These are phyloP conservation scores for Clonostachys sp. DNA, from an alignment of 2,329 filamentous ascomycete species.

Conservation along the genomic window DNA sequence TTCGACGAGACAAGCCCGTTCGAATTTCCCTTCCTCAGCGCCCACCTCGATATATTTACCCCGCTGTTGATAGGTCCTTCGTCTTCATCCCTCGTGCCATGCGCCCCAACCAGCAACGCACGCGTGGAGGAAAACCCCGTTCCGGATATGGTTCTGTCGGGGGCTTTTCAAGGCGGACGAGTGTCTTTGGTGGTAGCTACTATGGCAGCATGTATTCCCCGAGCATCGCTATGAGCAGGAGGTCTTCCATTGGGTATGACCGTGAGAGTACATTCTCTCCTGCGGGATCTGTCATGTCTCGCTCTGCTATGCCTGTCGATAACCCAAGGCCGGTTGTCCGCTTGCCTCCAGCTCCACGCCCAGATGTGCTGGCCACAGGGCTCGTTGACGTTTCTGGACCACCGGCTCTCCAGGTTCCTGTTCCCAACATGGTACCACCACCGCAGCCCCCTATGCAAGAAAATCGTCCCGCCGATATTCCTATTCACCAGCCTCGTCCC, in stretches of 20 bases:
- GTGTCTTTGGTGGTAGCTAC: constrained; percentile 66
- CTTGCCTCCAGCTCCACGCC: constrained; percentile 60
- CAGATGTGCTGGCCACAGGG: constrained; percentile 8
- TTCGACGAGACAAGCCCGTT: constrained; percentile 94
- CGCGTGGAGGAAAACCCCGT: constrained; percentile 58
- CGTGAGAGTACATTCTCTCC: constrained; percentile 78
- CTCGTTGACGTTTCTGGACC: not conserved
- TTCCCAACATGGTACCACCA: constrained; percentile 48
- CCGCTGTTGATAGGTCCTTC: constrained; percentile 85
- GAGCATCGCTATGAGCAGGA: constrained; percentile 81
- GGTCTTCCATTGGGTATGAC: constrained; percentile 68
- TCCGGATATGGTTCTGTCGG: constrained; percentile 66
- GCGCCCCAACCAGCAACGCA: constrained; percentile 87
- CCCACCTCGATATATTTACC: constrained; percentile 83
- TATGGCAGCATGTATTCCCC: constrained; percentile 80
- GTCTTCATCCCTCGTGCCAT: constrained; percentile 95
- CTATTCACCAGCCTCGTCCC: constrained; percentile 92
- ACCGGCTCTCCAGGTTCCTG: constrained; percentile 16
- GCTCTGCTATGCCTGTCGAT: constrained; percentile 58
- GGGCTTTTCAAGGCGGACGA: constrained; percentile 74
- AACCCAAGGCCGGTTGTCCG: constrained; percentile 71
- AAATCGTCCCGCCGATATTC: constrained; percentile 44
- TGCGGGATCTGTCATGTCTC: constrained; percentile 71
- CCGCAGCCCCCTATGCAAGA: constrained; percentile 55
- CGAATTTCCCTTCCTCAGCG: constrained; percentile 83